A percentile compares a stretch with the other conserved stretches of the same genome.
These are phyloP conservation scores for Alternaria panax DNA, from an alignment of 2,329 filamentous ascomycete species.

Conservation along the genomic window DNA sequence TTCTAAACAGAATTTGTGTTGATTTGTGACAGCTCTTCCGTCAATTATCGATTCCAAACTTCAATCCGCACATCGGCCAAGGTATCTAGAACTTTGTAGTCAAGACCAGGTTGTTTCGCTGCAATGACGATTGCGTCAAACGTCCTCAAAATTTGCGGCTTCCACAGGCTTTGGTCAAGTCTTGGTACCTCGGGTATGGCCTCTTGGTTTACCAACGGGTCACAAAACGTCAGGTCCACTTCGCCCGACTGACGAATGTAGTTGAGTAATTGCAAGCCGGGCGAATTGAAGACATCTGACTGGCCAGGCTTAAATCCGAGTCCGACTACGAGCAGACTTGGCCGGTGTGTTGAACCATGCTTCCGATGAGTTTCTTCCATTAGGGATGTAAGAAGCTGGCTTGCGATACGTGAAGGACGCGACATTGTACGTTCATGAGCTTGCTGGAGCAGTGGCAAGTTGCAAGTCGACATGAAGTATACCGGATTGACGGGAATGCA, in stretches of 20 bases:
- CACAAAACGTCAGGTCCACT: slow-evolving; percentile 56
- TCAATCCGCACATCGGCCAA: slow-evolving; percentile 37
- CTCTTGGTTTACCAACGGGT: slow-evolving; percentile 55
- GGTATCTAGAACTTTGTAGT: slow-evolving; percentile 51
- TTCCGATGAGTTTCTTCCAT: background rate
- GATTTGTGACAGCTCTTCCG: background rate
- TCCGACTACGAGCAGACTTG: slow-evolving; percentile 53
- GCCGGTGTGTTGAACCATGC: background rate
- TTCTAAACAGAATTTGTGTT: background rate
- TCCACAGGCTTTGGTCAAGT: slow-evolving; percentile 52
- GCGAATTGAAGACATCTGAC: slow-evolving; percentile 58
- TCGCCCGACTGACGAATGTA: slow-evolving; percentile 48
- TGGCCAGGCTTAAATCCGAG: slow-evolving; percentile 62
- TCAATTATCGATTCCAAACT: slow-evolving; percentile 2
- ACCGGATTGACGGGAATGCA: slow-evolving; percentile 65
- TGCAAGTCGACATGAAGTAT: slow-evolving; percentile 60
- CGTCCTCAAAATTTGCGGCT: slow-evolving; percentile 42
- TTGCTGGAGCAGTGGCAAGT: slow-evolving; percentile 57
- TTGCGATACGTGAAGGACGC: slow-evolving; percentile 49
- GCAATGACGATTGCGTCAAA: slow-evolving; percentile 58
- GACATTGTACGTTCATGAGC: slow-evolving; percentile 55
- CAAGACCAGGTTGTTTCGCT: slow-evolving; percentile 54
- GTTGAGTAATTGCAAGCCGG: slow-evolving; percentile 50
- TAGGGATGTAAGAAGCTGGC: slow-evolving; percentile 13
- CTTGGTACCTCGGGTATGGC: slow-evolving; percentile 46